phyloP scores from a whole-genome alignment of 352 stramenopile genomes.

The Globisporangium ultimum region DNA sequence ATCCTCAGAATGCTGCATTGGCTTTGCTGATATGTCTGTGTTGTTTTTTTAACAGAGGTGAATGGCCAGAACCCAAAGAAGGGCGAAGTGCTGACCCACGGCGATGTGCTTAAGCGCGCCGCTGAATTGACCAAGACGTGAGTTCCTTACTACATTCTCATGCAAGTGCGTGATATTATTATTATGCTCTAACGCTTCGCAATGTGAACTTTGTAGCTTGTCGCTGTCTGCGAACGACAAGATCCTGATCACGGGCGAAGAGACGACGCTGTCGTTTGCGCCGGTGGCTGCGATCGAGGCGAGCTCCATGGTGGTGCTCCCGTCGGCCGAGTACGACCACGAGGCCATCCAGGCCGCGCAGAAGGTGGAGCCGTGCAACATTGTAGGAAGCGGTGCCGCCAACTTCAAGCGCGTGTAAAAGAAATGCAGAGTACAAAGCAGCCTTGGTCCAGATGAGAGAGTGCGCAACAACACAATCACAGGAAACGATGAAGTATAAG shows the following conservation, averaged over 20 bases:
- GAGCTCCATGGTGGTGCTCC: slow-evolving; percentile 77
- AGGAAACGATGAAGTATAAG: neutral
- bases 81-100: slow-evolving; percentile 72
- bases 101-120: slow-evolving; percentile 74
- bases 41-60: slow-evolving; percentile 41
- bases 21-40: slow-evolving; percentile 2
- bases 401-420: slow-evolving; percentile 85
- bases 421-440: too few relatives aligned
- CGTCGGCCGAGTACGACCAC: slow-evolving; percentile 61
- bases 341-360: slow-evolving; percentile 72
- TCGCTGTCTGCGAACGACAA: slow-evolving; percentile 77
- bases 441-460: too few relatives aligned
- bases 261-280: slow-evolving; percentile 60
- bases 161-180: too few relatives aligned
- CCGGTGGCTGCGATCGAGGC: slow-evolving; percentile 70
- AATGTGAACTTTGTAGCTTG: slow-evolving; percentile 27
- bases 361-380: slow-evolving; percentile 72
- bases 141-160: slow-evolving; percentile 5
- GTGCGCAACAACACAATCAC: neutral
- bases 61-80: slow-evolving; percentile 79
- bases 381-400: slow-evolving; percentile 68
- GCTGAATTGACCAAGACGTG: slow-evolving; percentile 69
- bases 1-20: neutral
- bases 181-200: neutral
- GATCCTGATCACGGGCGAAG: slow-evolving; percentile 72